Percentiles rank a stretch among this genome's conserved stretches.
Evolutionary conservation across 2,329 filamentous ascomycete species (phyloP).

Genomic region (Dactylonectria estremocensis): DNA sequence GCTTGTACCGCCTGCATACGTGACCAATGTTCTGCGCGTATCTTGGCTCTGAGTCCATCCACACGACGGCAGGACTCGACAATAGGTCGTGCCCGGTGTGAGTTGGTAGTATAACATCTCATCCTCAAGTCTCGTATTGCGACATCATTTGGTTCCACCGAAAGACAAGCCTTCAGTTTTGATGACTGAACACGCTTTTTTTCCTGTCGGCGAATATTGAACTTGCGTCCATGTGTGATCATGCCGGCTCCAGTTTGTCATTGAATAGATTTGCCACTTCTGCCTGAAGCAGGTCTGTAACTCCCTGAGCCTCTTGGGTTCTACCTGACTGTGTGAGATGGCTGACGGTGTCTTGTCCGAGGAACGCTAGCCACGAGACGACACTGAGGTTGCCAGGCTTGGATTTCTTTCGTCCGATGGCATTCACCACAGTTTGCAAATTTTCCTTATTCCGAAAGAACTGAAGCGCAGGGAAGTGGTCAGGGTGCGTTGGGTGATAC

Average conservation of each 20-base stretch:
- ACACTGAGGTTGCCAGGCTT: slow-evolving; percentile 50
- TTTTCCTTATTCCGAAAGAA: slow-evolving; percentile 58
- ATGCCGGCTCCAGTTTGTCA: slow-evolving; percentile 42
- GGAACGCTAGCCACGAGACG: slow-evolving; percentile 56
- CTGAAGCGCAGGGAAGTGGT: slow-evolving; percentile 62
- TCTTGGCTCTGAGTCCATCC: not conserved
- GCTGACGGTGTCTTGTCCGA: slow-evolving; percentile 64
- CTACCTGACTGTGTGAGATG: slow-evolving; percentile 60
- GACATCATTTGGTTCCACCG: not conserved
- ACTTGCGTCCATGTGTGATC: slow-evolving; percentile 14
- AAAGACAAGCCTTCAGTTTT: not conserved
- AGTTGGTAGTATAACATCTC: not conserved
- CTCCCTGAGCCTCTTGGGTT: slow-evolving; percentile 57
- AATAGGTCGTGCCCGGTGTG: no score
- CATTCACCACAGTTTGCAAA: slow-evolving; percentile 49
- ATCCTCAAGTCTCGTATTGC: not conserved
- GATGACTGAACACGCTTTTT: no score
- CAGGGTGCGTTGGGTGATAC: slow-evolving; percentile 68
- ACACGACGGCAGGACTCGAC: not conserved
- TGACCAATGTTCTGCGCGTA: not conserved
- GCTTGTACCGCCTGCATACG: not conserved
- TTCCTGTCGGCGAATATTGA: not conserved
- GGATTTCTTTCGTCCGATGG: slow-evolving; percentile 45
- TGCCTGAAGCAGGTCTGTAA: slow-evolving; percentile 56
- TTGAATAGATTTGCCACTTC: slow-evolving; percentile 53